Conservation (phyloP, 345 rosid species). For the Eucalyptus coolabah region DNA sequence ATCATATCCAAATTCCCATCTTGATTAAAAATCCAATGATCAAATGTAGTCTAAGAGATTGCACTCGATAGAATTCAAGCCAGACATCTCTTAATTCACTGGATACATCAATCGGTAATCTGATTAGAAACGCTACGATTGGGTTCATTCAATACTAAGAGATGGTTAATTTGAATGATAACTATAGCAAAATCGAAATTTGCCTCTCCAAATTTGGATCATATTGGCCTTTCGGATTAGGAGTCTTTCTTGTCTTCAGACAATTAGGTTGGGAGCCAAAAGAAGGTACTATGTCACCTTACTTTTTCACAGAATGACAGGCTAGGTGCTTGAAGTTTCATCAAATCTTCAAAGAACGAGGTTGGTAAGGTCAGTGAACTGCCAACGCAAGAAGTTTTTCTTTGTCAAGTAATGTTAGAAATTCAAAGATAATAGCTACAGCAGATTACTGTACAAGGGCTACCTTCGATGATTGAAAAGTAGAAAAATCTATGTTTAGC, state of each 20-base stretch:
- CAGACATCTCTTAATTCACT: background rate
- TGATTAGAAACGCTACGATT: rapidly evolving
- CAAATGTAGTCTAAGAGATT: rapidly evolving
- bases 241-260: background rate
- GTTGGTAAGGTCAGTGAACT: background rate
- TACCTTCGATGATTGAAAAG: background rate
- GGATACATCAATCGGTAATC: rapidly evolving
- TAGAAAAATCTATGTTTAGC: background rate
- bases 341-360: background rate
- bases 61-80: background rate
- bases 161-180: background rate
- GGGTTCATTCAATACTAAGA: background rate
- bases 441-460: background rate
- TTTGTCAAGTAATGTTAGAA: background rate
- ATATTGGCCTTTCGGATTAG: background rate
- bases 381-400: background rate
- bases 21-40: rapidly evolving
- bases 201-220: rapidly evolving
- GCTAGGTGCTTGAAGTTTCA: background rate
- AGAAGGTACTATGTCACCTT: background rate
- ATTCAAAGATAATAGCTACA: background rate
- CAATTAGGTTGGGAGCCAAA: background rate
- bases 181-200: background rate
- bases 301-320: background rate
- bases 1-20: rapidly evolving